These are phyloP conservation scores for Cordyceps pruinosa DNA, from an alignment of 2,329 filamentous ascomycete genomes.

Conservation along the genomic window DNA sequence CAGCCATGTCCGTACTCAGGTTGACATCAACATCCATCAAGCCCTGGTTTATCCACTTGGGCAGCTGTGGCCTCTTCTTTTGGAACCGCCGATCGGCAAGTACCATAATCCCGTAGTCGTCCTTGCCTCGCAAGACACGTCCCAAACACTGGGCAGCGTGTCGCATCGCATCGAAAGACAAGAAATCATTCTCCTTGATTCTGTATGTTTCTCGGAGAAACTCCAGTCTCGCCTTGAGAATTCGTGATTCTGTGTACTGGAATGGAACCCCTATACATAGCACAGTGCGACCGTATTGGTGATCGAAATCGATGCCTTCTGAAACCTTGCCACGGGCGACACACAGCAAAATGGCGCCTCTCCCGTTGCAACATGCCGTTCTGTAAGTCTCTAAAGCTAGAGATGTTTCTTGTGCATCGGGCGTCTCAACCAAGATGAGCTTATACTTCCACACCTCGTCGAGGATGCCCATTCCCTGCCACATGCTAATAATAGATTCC, in stretches of 20 bases:
- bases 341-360: slow-evolving; percentile 86
- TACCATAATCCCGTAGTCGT: slow-evolving; percentile 99
- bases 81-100: slow-evolving; percentile 88
- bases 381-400: slow-evolving; percentile 93
- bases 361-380: slow-evolving; percentile 93
- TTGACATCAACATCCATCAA: slow-evolving; percentile 81
- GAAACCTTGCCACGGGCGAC: slow-evolving; percentile 96
- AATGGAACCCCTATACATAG: slow-evolving; percentile 95
- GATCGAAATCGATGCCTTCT: slow-evolving; percentile 98
- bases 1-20: slow-evolving; percentile 90
- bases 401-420: slow-evolving; percentile 93
- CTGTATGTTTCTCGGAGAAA: slow-evolving; percentile 96
- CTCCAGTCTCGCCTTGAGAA: slow-evolving; percentile 89
- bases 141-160: slow-evolving; percentile 95
- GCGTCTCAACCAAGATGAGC: slow-evolving; percentile 93
- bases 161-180: slow-evolving; percentile 99
- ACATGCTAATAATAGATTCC: slow-evolving; percentile 98
- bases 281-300: slow-evolving; percentile 94
- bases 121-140: slow-evolving; percentile 89
- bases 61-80: slow-evolving; percentile 83
- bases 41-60: slow-evolving; percentile 93
- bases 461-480: slow-evolving; percentile 97
- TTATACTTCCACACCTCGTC: slow-evolving; percentile 99
- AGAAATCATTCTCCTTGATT: slow-evolving; percentile 93
- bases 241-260: slow-evolving; percentile 96